Conservation (phyloP, 345 rosid species). For the Kandelia obovata region DNA sequence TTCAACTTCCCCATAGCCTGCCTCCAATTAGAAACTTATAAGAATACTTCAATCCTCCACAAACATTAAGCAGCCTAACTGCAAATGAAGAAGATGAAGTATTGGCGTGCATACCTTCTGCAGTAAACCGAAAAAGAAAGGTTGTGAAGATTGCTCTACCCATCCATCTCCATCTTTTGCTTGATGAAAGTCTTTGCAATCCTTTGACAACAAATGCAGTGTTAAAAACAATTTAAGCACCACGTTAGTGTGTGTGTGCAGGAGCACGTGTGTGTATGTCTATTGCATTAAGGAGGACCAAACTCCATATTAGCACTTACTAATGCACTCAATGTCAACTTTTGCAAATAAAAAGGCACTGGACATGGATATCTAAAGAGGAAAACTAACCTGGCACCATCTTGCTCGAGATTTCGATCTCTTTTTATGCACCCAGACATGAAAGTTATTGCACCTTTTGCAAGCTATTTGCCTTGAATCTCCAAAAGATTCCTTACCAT, state of each 20-base stretch:
- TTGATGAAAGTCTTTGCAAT: constrained; percentile 88
- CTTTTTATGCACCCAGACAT: constrained; percentile 71
- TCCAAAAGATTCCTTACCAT: constrained; percentile 56
- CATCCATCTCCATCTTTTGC: constrained; percentile 99
- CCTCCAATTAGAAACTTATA: neutral
- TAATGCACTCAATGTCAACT: neutral
- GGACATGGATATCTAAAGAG: neutral
- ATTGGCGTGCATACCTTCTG: constrained; percentile 58
- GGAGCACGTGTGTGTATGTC: too few relatives aligned
- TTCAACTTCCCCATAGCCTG: neutral
- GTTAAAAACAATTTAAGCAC: constrained; percentile 16
- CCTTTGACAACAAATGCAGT: constrained; percentile 44
- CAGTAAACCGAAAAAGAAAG: constrained; percentile 73
- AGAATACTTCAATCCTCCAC: neutral
- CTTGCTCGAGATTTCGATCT: constrained; percentile 86
- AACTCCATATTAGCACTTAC: too few relatives aligned
- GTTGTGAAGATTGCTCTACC: constrained; percentile 90
- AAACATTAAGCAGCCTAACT: neutral
- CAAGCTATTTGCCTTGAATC: constrained; percentile 87
- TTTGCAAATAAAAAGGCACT: neutral
- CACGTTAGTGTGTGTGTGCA: neutral
- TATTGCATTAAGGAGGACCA: too few relatives aligned
- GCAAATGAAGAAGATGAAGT: neutral
- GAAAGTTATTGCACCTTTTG: constrained; percentile 74
- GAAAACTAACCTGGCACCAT: constrained; percentile 86